Percentiles rank a stretch among this genome's conserved stretches.
Evolutionary conservation across 768 basidiomycete genomes (phyloP).

Genomic region (Boletales sp.): DNA sequence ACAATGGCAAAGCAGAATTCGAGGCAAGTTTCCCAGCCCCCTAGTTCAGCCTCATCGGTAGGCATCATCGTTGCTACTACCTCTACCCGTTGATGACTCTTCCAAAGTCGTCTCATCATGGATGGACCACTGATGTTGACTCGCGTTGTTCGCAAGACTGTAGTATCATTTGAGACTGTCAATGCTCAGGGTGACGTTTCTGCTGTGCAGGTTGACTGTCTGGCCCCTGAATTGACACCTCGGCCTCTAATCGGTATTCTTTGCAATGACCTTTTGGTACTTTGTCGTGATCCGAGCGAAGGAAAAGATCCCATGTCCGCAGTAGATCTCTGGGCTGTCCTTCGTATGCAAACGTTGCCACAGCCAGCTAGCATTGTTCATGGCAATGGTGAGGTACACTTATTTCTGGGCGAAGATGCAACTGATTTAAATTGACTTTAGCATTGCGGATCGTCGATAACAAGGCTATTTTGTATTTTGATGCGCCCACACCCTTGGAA

Average conservation of each 20-base stretch:
- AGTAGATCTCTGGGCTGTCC: slow-evolving; percentile 95
- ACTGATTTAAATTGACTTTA: slow-evolving; percentile 26
- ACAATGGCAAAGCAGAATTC: slow-evolving; percentile 85
- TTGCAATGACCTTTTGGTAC: slow-evolving; percentile 90
- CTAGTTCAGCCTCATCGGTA: slow-evolving; percentile 96
- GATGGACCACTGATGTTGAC: slow-evolving; percentile 84
- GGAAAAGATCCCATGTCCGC: slow-evolving; percentile 68
- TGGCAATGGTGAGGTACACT: slow-evolving; percentile 59
- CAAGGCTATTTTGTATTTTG: slow-evolving; percentile 88
- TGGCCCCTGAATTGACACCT: slow-evolving; percentile 83
- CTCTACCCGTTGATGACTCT: slow-evolving; percentile 6
- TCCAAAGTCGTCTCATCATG: slow-evolving; percentile 79
- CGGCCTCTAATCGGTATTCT: slow-evolving; percentile 76
- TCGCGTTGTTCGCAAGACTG: slow-evolving; percentile 85
- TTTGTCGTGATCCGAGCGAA: slow-evolving; percentile 83
- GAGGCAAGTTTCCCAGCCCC: slow-evolving; percentile 93
- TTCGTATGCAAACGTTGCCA: slow-evolving; percentile 90
- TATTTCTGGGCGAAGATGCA: neutral
- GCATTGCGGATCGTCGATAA: slow-evolving; percentile 87
- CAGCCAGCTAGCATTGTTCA: slow-evolving; percentile 90
- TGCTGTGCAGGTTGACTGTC: slow-evolving; percentile 85
- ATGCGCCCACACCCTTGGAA: slow-evolving; percentile 78
- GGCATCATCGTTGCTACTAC: slow-evolving; percentile 16
- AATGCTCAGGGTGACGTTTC: slow-evolving; percentile 74
- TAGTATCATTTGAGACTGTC: slow-evolving; percentile 76